These are phyloP conservation scores for Ilyonectria sp. DNA, from an alignment of 2,329 filamentous ascomycete genomes.

Conservation along the genomic window DNA sequence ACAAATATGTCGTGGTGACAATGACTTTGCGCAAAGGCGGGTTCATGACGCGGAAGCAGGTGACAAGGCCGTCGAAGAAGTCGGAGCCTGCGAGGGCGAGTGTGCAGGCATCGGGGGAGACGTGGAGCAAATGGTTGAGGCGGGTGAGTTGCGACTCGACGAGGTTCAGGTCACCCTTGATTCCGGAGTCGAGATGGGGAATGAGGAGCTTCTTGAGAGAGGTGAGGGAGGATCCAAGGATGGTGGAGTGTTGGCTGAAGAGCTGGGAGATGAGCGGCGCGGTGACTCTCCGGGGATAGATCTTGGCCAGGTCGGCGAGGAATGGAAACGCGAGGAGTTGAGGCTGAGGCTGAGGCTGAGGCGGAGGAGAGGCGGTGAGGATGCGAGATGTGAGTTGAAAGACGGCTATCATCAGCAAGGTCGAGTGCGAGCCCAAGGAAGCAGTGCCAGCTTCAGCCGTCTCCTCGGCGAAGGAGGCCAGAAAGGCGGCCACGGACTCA, in stretches of 20 bases:
- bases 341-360: slow-evolving; percentile 48
- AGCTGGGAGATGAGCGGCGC: slow-evolving; percentile 64
- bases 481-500: slow-evolving; percentile 73
- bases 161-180: slow-evolving; percentile 67
- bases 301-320: slow-evolving; percentile 76
- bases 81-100: slow-evolving; percentile 89
- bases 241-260: slow-evolving; percentile 65
- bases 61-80: slow-evolving; percentile 83
- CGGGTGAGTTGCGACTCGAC: slow-evolving; percentile 69
- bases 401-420: slow-evolving; percentile 71
- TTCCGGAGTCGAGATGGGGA: slow-evolving; percentile 73
- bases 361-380: slow-evolving; percentile 57
- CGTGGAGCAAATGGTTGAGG: slow-evolving; percentile 76
- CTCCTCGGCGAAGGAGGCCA: slow-evolving; percentile 77
- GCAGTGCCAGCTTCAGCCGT: slow-evolving; percentile 56
- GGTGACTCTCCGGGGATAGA: slow-evolving; percentile 76
- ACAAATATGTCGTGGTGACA: slow-evolving; percentile 82
- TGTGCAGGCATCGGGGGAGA: slow-evolving; percentile 69
- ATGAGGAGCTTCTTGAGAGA: slow-evolving; percentile 75
- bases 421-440: slow-evolving; percentile 55
- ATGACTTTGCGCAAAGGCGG: slow-evolving; percentile 76
- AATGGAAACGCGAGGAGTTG: slow-evolving; percentile 76
- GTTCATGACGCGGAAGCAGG: slow-evolving; percentile 76
- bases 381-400: slow-evolving; percentile 77
- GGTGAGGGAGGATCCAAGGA: slow-evolving; percentile 70